These are phyloP conservation scores for Artemisia argyi DNA, from an alignment of 129 eudicot genomes.

Conservation along the genomic window DNA sequence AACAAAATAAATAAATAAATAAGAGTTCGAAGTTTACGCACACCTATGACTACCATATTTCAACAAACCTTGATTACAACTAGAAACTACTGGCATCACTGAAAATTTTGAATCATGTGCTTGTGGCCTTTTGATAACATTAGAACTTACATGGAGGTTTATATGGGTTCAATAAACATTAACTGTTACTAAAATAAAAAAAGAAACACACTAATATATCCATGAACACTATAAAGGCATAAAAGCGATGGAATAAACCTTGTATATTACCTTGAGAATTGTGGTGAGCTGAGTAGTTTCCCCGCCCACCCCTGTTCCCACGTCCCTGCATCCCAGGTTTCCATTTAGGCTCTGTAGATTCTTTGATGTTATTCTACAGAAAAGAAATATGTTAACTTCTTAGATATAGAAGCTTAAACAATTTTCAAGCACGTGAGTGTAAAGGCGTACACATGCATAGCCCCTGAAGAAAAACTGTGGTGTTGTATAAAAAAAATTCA, in stretches of 20 bases:
- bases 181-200: no score
- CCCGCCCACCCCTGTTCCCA: constrained; percentile 65
- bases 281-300: constrained; percentile 54
- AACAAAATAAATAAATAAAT: background rate
- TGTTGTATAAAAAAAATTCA: no score
- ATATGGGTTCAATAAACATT: no score
- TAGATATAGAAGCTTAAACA: background rate
- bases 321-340: constrained; percentile 70
- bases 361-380: constrained; percentile 57
- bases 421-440: background rate
- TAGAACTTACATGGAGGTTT: no score
- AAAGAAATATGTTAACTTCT: background rate
- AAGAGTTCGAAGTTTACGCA: background rate
- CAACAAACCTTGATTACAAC: background rate
- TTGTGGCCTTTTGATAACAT: no score
- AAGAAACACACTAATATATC: no score
- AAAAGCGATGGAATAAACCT: background rate
- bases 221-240: no score
- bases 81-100: no score
- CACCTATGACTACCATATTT: constrained; percentile 4
- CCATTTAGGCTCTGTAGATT: constrained; percentile 64
- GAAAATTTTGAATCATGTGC: no score
- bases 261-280: constrained; percentile 51
- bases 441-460: constrained; percentile 1
- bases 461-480: background rate